These are phyloP conservation scores for Saccharata proteae DNA, from an alignment of 2,329 filamentous ascomycete species.

Conservation along the genomic window DNA sequence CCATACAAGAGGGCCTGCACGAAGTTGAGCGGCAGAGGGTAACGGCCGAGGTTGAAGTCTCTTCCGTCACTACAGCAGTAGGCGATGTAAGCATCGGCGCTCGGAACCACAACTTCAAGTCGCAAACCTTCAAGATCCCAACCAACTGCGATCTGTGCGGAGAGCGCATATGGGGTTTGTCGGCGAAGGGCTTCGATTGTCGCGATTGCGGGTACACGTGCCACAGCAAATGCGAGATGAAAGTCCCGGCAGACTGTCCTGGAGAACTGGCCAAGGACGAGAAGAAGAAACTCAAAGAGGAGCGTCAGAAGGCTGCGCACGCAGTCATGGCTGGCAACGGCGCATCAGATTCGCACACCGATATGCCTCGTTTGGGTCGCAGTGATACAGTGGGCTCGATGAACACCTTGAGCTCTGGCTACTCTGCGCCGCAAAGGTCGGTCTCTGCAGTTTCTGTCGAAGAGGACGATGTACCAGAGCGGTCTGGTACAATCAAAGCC, in stretches of 20 bases:
- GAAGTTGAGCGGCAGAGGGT: constrained; percentile 71
- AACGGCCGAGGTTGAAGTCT: constrained; percentile 84
- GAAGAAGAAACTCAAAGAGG: constrained; percentile 81
- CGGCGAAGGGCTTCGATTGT: constrained; percentile 93
- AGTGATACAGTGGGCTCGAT: constrained; percentile 81
- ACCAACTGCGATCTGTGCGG: constrained; percentile 97
- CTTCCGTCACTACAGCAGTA: constrained; percentile 80
- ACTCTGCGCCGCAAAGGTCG: constrained; percentile 65
- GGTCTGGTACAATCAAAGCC: constrained; percentile 20
- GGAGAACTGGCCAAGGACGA: constrained; percentile 91
- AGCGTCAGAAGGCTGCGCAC: constrained; percentile 70
- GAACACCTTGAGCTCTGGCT: constrained; percentile 67
- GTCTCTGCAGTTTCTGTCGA: constrained; percentile 47
- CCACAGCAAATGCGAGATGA: constrained; percentile 98
- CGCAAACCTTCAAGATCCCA: constrained; percentile 98
- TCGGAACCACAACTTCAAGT: constrained; percentile 94
- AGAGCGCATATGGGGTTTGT: constrained; percentile 92
- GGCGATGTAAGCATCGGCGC: constrained; percentile 88
- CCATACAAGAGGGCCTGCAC: constrained; percentile 73
- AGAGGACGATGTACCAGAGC: constrained; percentile 38
- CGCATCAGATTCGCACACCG: constrained; percentile 40
- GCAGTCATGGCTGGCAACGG: constrained; percentile 34
- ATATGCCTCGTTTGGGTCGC: constrained; percentile 57
- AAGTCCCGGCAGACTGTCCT: constrained; percentile 89
- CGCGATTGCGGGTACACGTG: constrained; percentile 95